phyloP scores from a whole-genome alignment of 805 yeast genomes.

The Metschnikowia bowlesiae region DNA sequence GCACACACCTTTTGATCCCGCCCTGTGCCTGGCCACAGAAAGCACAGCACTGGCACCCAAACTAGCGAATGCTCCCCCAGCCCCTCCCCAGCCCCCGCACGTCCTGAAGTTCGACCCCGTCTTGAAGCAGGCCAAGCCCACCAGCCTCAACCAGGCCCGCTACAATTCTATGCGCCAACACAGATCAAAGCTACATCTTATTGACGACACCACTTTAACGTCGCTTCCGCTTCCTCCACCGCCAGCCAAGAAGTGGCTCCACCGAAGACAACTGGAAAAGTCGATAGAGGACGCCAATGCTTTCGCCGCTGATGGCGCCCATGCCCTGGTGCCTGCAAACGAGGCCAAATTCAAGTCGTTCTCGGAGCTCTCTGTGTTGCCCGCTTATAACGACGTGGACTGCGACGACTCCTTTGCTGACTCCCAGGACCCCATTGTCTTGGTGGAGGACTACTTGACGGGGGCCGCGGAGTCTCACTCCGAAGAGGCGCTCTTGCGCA shows the following conservation, averaged over 20 bases:
- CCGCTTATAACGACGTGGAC: slow-evolving; percentile 3
- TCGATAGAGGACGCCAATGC: not conserved
- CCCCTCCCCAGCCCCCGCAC: too few species aligned
- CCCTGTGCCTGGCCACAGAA: not conserved
- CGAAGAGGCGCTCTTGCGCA: slow-evolving; percentile 18
- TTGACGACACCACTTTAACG: slow-evolving; percentile 46
- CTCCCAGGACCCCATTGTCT: slow-evolving; percentile 38
- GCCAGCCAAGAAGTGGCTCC: slow-evolving; percentile 15
- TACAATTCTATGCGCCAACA: slow-evolving; percentile 17
- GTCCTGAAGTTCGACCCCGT: not conserved
- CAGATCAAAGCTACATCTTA: slow-evolving; percentile 41
- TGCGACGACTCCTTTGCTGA: slow-evolving; percentile 19
- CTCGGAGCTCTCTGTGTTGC: not conserved
- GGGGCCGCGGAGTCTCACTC: slow-evolving; percentile 11
- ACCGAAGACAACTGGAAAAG: slow-evolving; percentile 6
- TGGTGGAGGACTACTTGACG: slow-evolving; percentile 54
- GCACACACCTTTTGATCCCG: not conserved
- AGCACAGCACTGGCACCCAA: not conserved
- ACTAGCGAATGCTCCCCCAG: not conserved
- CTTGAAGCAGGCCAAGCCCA: not conserved
- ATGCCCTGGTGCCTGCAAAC: not conserved
- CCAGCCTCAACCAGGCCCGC: not conserved
- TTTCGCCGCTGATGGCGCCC: not conserved
- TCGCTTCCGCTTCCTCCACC: slow-evolving; percentile 55
- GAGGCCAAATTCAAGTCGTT: not conserved